A percentile compares a stretch with the other conserved stretches of the same genome.
Conservation (phyloP, 371 early-diverging fungal species). For the Actinomortierella ambigua region DNA sequence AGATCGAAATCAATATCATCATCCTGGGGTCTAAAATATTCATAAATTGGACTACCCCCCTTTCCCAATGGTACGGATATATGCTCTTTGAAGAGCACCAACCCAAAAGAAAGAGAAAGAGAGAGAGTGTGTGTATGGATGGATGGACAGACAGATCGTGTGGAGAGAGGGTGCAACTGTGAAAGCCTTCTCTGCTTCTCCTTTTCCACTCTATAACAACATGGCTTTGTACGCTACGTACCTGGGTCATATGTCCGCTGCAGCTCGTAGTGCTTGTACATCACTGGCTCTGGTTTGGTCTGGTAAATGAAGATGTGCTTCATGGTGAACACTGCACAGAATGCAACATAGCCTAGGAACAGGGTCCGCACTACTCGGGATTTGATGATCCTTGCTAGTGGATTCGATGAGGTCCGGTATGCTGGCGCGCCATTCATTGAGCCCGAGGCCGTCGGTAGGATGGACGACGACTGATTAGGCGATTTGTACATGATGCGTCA, state of each 20-base stretch:
- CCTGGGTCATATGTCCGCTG: conserved; percentile 42
- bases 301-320: conserved; percentile 35
- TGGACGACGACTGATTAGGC: conserved; percentile 14
- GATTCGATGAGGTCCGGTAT: conserved; percentile 13
- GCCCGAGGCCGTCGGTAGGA: conserved; percentile 30
- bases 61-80: no score
- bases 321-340: conserved; percentile 39
- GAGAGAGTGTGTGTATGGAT: no score
- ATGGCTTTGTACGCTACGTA: conserved; percentile 2
- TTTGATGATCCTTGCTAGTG: conserved; percentile 19
- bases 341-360: conserved; percentile 31
- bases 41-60: no score
- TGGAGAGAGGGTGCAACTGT: no score
- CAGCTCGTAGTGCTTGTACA: conserved; percentile 37
- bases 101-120: no score
- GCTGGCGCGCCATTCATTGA: conserved; percentile 20
- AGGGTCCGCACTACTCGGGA: conserved; percentile 17
- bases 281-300: conserved; percentile 25
- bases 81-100: no score
- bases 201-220: no score
- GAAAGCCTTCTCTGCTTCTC: no score
- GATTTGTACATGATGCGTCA: conserved; percentile 20
- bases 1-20: background rate
- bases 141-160: no score
- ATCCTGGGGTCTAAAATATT: background rate